These are phyloP conservation scores for Corynascus novoguineensis DNA, from an alignment of 495 filamentous ascomycete species.

Conservation along the genomic window DNA sequence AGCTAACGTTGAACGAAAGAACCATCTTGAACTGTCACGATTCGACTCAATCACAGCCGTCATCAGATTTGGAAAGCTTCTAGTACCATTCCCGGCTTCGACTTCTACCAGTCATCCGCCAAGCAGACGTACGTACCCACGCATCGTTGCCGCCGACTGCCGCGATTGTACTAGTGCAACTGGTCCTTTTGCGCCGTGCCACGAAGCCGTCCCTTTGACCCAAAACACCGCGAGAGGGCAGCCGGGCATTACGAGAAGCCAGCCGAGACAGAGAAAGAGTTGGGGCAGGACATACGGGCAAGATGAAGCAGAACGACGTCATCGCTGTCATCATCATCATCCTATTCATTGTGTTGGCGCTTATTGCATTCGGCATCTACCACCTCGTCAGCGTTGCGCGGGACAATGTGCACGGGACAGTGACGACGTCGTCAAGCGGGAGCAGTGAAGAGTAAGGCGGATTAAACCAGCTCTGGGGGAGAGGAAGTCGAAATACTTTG, in stretches of 20 bases:
- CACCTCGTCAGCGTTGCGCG: conserved; percentile 47
- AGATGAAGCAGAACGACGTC: conserved; percentile 67
- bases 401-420: conserved; percentile 32
- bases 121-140: neutral
- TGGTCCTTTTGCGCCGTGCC: neutral
- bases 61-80: neutral
- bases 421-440: conserved; percentile 27
- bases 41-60: neutral
- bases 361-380: conserved; percentile 66
- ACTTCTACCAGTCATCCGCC: conserved; percentile 6
- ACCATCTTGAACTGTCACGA: neutral
- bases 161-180: neutral
- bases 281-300: conserved; percentile 18
- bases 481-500: too few relatives aligned
- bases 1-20: conserved; percentile 10
- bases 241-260: neutral
- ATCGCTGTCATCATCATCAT: conserved; percentile 80
- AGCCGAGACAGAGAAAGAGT: neutral
- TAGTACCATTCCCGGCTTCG: neutral
- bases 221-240: neutral
- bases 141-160: neutral
- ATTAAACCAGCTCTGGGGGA: neutral
- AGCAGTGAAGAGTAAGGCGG: conserved; percentile 18
- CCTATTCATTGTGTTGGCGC: conserved; percentile 65
- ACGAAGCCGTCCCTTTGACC: neutral